phyloP scores from a whole-genome alignment of 305 asterid genomes.

The Fraxinus velutina region DNA sequence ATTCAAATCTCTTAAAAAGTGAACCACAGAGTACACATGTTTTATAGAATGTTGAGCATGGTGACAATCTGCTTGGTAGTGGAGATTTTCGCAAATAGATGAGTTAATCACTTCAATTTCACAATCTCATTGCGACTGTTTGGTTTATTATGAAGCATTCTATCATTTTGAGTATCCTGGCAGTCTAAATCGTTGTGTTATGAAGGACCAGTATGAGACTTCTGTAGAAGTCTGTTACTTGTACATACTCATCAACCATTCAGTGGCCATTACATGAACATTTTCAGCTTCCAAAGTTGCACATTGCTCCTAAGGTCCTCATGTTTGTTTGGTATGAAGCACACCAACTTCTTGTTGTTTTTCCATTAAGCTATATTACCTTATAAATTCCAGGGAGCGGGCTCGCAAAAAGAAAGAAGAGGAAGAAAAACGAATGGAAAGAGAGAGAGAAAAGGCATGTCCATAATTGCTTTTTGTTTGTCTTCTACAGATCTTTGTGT shows the following conservation, averaged over 20 bases:
- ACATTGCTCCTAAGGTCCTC: background rate
- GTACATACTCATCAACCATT: background rate
- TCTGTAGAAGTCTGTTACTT: background rate
- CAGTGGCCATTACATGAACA: background rate
- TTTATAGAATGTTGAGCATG: background rate
- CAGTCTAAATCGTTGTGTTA: background rate
- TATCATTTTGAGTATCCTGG: background rate
- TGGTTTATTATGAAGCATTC: background rate
- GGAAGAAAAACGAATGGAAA: constrained; percentile 88
- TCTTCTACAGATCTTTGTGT: background rate
- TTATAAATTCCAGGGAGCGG: constrained; percentile 58
- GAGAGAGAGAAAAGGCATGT: constrained; percentile 88
- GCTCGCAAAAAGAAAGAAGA: constrained; percentile 99
- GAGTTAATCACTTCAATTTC: background rate
- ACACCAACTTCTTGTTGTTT: background rate
- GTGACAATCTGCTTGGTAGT: background rate
- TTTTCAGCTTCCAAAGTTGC: background rate
- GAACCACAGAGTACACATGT: background rate
- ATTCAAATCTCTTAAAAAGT: background rate
- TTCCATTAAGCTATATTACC: background rate
- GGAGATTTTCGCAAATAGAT: background rate
- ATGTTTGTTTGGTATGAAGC: background rate
- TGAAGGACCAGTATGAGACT: background rate
- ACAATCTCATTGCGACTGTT: background rate
- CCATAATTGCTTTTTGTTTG: background rate